phyloP scores from a whole-genome alignment of 306 rosid genomes.

The Lagenaria siceraria region DNA sequence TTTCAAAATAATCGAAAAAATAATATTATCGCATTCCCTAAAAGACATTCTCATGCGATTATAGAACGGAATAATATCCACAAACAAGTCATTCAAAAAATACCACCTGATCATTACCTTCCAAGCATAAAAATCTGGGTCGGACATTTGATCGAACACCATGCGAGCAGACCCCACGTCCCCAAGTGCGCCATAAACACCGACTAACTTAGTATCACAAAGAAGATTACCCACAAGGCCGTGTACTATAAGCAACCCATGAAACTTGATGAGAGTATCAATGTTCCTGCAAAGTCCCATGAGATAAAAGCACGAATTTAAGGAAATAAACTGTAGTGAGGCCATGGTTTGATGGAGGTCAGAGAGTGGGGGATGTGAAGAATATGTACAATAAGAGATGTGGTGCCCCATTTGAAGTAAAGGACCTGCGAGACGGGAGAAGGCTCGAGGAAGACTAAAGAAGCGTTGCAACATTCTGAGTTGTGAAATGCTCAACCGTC shows the following conservation, averaged over 20 bases:
- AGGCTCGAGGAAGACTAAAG: not conserved
- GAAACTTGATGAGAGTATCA: conserved; percentile 35
- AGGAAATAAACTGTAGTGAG: conserved; percentile 12
- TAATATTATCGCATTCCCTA: conserved; percentile 23
- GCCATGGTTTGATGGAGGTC: conserved; percentile 13
- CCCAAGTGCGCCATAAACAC: conserved; percentile 50
- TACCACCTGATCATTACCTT: conserved; percentile 65
- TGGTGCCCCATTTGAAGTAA: not conserved
- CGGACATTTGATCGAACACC: conserved; percentile 41
- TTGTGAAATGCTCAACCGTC: not conserved
- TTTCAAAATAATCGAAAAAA: conserved; percentile 46
- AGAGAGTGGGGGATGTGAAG: conserved; percentile 4
- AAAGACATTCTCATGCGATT: conserved; percentile 21
- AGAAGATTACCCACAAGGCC: conserved; percentile 27
- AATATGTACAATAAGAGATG: not conserved
- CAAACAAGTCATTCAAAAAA: conserved; percentile 35
- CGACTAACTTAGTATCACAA: conserved; percentile 33
- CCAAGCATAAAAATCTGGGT: conserved; percentile 41
- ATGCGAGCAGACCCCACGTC: conserved; percentile 33
- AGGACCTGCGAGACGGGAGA: not conserved
- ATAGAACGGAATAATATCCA: conserved; percentile 30
- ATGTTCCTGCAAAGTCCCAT: conserved; percentile 30
- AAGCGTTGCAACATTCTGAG: not conserved
- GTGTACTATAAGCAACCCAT: conserved; percentile 33
- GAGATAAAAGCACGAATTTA: conserved; percentile 28